phyloP scores from a whole-genome alignment of 2,329 filamentous ascomycete species.

The Tolypocladium tropicale region DNA sequence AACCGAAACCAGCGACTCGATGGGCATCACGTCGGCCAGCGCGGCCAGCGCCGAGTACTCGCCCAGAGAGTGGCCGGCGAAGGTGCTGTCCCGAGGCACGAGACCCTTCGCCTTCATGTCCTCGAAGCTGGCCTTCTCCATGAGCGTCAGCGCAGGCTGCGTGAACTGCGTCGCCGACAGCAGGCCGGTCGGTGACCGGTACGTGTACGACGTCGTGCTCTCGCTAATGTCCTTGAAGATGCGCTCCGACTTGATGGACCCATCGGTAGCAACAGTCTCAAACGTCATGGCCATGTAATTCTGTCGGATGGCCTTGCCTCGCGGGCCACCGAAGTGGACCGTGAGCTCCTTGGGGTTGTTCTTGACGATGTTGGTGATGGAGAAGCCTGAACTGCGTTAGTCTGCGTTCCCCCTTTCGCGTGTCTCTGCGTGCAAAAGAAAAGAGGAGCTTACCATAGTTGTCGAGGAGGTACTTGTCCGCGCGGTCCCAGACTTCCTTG shows the following conservation, averaged over 20 bases:
- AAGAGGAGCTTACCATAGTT: slow-evolving; percentile 67
- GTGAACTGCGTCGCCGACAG: slow-evolving; percentile 98
- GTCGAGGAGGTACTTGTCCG: slow-evolving; percentile 95
- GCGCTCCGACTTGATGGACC: slow-evolving; percentile 92
- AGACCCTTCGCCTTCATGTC: slow-evolving; percentile 98
- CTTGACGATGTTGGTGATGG: slow-evolving; percentile 97
- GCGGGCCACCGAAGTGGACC: slow-evolving; percentile 92
- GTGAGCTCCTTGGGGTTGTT: slow-evolving; percentile 99
- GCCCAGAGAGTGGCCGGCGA: slow-evolving; percentile 93
- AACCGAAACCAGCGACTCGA: slow-evolving; percentile 93
- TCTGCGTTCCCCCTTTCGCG: not conserved
- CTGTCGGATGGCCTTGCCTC: slow-evolving; percentile 92
- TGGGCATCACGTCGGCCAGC: slow-evolving; percentile 98
- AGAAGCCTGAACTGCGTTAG: slow-evolving; percentile 52
- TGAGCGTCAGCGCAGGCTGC: slow-evolving; percentile 89
- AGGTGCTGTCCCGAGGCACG: slow-evolving; percentile 91
- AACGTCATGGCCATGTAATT: slow-evolving; percentile 99
- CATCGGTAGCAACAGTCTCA: slow-evolving; percentile 90
- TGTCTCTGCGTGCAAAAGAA: not conserved
- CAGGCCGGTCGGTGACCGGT: slow-evolving; percentile 86
- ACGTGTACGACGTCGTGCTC: slow-evolving; percentile 90
- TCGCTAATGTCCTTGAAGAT: slow-evolving; percentile 98
- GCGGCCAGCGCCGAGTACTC: slow-evolving; percentile 97
- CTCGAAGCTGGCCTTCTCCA: slow-evolving; percentile 99
- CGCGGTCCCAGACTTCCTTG: slow-evolving; percentile 94